Evolutionary conservation across 1,284 basidiomycete genomes (phyloP), one percentile per base, ranked within the genome.

Genomic region (Cerrena zonata): DNA sequence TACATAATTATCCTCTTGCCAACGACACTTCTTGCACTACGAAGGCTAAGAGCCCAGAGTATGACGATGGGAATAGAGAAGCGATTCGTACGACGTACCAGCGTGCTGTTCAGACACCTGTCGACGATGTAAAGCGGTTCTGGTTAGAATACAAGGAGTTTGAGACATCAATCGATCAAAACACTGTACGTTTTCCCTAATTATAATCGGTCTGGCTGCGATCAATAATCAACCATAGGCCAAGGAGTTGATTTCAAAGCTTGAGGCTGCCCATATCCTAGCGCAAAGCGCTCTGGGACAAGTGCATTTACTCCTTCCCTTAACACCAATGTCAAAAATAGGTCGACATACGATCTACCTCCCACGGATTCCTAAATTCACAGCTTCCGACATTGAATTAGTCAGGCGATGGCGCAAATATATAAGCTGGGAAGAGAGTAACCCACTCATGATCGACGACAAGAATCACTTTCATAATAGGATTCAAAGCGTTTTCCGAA

Each of bases 91-190:
- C 91, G 64, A 84, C 91, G 2, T 97, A 95, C 69, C 93, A 96
- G 62, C 83, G 91, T 46, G 95, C 92, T 0, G 89, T 98, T 26
- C 89, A 91, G 60, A 91, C 96, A 21, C 96, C 96, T 0, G 77
- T 98, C 58, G 86, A 93, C 67, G 95, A 94, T 61, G 84, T 99
- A 59, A 94, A 98, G 69, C 76, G 78, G 39, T 78, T 99, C 39
- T 99, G 96, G 96, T 85, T 90, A 63, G 92, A 96, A 50, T 90
- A 94, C 59, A 94, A 98, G 67, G 75, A 86, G 0, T 99, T 97
- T 63, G 96, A 99, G 68, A 94, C 84, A 53, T 79, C 79, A 37
- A 74, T 97, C 58, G 98, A 94, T 73, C 89, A 89, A 65, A 86
- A 93, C 56, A 96, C 93, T 23, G 85, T 84, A 51, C 61, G 56